These are phyloP conservation scores for Monilinia aucupariae DNA, from an alignment of 2,329 filamentous ascomycete species.

Conservation along the genomic window DNA sequence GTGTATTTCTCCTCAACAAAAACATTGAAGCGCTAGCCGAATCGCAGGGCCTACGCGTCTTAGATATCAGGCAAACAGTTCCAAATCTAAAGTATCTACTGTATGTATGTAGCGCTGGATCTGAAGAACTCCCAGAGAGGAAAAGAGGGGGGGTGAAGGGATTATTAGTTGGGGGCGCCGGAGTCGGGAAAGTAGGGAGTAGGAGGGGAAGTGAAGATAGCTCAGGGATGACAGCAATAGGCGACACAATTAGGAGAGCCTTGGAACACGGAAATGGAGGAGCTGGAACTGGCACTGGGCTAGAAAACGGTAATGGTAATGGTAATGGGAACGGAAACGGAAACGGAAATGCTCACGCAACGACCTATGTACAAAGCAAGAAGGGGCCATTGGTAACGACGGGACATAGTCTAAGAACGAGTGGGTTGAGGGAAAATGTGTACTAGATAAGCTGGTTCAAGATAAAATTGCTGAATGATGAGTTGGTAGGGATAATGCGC, in stretches of 20 bases:
- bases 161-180: slow-evolving; percentile 46
- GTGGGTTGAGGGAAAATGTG: slow-evolving; percentile 34
- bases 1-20: slow-evolving; percentile 94
- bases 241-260: slow-evolving; percentile 28
- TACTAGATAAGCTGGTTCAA: neutral
- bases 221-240: slow-evolving; percentile 21
- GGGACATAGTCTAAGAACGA: slow-evolving; percentile 33
- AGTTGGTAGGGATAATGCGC: too few species aligned
- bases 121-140: slow-evolving; percentile 54
- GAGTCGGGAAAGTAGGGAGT: slow-evolving; percentile 30
- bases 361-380: neutral
- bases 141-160: slow-evolving; percentile 58
- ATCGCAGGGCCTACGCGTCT: slow-evolving; percentile 66
- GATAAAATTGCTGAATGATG: neutral
- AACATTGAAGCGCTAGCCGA: slow-evolving; percentile 69
- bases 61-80: slow-evolving; percentile 87
- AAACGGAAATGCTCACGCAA: neutral
- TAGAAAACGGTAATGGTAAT: slow-evolving; percentile 12
- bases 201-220: slow-evolving; percentile 33
- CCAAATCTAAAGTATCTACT: slow-evolving; percentile 91
- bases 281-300: slow-evolving; percentile 8
- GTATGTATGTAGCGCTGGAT: slow-evolving; percentile 81
- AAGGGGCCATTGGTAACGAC: slow-evolving; percentile 23
- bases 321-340: slow-evolving; percentile 21
- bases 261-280: slow-evolving; percentile 27